Evolutionary conservation across 441 rosid species (phyloP).

Genomic region (Gossypium trilobum): DNA sequence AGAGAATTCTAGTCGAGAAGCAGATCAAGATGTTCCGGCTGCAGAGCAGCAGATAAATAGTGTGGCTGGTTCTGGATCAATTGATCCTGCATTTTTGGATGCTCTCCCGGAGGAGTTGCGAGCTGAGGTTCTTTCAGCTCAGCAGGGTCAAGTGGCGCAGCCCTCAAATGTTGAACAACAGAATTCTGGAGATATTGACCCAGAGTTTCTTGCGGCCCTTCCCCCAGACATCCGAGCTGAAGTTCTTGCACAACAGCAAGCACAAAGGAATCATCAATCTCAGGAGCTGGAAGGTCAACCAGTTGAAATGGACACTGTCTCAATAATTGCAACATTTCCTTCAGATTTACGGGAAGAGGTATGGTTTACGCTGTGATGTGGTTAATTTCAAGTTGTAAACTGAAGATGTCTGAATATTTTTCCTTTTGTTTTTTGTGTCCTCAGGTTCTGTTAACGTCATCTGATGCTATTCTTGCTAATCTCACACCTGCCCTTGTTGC

Average conservation of each 20-base stretch:
- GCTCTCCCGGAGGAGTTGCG: slow-evolving; percentile 98
- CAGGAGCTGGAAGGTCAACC: slow-evolving; percentile 99
- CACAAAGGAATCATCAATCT: slow-evolving; percentile 83
- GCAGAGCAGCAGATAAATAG: slow-evolving; percentile 59
- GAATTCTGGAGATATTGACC: slow-evolving; percentile 83
- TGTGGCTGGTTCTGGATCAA: slow-evolving; percentile 63
- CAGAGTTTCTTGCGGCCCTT: slow-evolving; percentile 99
- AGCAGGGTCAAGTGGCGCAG: slow-evolving; percentile 73
- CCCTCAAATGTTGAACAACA: slow-evolving; percentile 67
- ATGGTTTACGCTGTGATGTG: slow-evolving; percentile 14
- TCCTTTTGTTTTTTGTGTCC: slow-evolving; percentile 11
- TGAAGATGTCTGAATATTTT: not conserved
- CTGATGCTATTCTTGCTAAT: slow-evolving; percentile 94
- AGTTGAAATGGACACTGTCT: slow-evolving; percentile 98
- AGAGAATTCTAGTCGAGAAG: slow-evolving; percentile 82
- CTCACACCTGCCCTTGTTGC: slow-evolving; percentile 97
- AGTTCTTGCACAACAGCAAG: slow-evolving; percentile 93
- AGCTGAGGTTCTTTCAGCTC: slow-evolving; percentile 94
- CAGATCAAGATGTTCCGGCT: slow-evolving; percentile 66
- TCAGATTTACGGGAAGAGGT: slow-evolving; percentile 97
- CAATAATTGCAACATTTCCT: slow-evolving; percentile 95
- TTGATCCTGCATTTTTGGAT: slow-evolving; percentile 95
- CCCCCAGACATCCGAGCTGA: slow-evolving; percentile 94
- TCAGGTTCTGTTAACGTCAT: slow-evolving; percentile 90
- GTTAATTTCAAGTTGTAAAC: not conserved